Conservation (phyloP, 1,284 basidiomycete species). For the Cryptococcus hybrid region DNA sequence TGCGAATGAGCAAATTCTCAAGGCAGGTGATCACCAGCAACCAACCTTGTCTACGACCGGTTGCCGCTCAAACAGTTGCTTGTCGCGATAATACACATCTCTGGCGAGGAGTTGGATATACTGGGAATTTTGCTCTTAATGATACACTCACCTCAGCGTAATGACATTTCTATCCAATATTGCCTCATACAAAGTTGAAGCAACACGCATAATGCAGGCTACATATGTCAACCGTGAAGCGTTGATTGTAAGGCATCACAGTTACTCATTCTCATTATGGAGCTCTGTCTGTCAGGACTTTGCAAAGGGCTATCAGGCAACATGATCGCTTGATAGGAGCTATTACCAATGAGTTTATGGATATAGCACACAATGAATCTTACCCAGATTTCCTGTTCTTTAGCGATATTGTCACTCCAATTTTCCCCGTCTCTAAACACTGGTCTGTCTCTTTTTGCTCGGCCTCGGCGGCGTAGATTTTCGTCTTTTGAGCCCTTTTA, state of each 20-base stretch:
- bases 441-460: not conserved
- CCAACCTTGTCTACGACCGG: slow-evolving; percentile 67
- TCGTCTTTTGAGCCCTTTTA: too few species aligned
- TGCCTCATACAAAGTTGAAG: slow-evolving; percentile 34
- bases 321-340: slow-evolving; percentile 15
- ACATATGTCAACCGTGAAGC: not conserved
- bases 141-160: slow-evolving; percentile 31
- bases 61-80: slow-evolving; percentile 71
- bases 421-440: not conserved
- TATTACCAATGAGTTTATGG: not conserved
- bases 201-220: slow-evolving; percentile 34
- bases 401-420: slow-evolving; percentile 10
- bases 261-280: slow-evolving; percentile 19
- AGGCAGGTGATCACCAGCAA: too few species aligned
- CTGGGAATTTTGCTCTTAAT: too few species aligned
- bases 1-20: too few species aligned
- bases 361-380: not conserved
- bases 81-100: slow-evolving; percentile 84
- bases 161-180: slow-evolving; percentile 24
- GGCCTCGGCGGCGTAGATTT: too few species aligned
- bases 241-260: slow-evolving; percentile 2
- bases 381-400: slow-evolving; percentile 31
- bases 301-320: slow-evolving; percentile 23
- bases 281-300: slow-evolving; percentile 4
- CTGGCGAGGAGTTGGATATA: slow-evolving; percentile 49